Conservation (phyloP, 495 filamentous ascomycete species). For the Arthonia radiata region DNA sequence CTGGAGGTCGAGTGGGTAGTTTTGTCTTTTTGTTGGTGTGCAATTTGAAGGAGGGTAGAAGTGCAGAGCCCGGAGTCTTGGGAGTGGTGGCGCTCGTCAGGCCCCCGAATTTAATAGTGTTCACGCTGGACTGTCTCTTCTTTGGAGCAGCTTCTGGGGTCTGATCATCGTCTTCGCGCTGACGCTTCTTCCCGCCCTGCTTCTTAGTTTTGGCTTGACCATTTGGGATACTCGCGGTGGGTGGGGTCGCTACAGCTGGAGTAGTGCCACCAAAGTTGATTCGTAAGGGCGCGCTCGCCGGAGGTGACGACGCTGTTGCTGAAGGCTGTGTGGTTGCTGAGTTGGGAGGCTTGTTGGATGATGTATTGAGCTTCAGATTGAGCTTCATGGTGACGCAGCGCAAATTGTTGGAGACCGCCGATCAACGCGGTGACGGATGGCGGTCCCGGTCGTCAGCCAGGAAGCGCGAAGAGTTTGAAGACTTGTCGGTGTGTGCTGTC, state of each 20-base stretch:
- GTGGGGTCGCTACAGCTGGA: slow-evolving; percentile 6
- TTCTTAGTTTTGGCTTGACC: slow-evolving; percentile 15
- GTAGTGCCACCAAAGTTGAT: slow-evolving; percentile 12
- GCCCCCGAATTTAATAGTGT: slow-evolving; percentile 7
- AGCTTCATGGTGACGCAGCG: slow-evolving; percentile 6
- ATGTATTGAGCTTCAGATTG: no score
- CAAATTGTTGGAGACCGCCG: no score
- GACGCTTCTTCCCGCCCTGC: no score
- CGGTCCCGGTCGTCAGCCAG: no score
- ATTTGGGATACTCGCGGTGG: slow-evolving; percentile 10
- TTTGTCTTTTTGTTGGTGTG: slow-evolving; percentile 35
- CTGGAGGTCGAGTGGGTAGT: slow-evolving; percentile 34
- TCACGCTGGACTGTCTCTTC: slow-evolving; percentile 2
- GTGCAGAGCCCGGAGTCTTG: no score
- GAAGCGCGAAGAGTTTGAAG: no score
- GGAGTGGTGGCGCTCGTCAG: no score
- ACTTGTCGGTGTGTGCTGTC: no score
- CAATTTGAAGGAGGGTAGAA: no score
- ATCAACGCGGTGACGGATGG: no score
- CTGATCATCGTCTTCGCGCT: slow-evolving; percentile 14
- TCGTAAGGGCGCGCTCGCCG: no score
- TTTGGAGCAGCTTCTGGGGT: slow-evolving; percentile 11
- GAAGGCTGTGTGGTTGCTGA: neutral
- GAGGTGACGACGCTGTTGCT: neutral
- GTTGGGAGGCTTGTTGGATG: no score